A percentile compares a stretch with the other conserved stretches of the same genome.
These are phyloP conservation scores for Capsicum chinense DNA, from an alignment of 257 asterid genomes.

Conservation along the genomic window DNA sequence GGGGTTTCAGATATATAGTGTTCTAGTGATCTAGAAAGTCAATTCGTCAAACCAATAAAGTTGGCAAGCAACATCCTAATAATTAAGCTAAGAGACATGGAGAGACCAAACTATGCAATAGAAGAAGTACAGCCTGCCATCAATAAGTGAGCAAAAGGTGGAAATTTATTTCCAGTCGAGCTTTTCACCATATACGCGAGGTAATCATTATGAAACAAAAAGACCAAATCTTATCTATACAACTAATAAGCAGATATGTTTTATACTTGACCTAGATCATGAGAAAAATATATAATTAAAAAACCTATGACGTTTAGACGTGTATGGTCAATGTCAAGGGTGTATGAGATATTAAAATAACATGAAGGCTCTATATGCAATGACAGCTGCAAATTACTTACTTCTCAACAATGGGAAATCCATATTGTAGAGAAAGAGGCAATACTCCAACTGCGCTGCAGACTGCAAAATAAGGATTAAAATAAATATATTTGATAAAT, in stretches of 20 bases:
- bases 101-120: constrained; percentile 18
- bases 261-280: constrained; percentile 19
- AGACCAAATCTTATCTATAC: neutral
- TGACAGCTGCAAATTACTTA: constrained; percentile 47
- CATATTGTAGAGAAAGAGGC: constrained; percentile 98
- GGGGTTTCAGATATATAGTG: constrained; percentile 10
- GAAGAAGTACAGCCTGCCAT: constrained; percentile 10
- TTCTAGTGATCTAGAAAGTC: neutral
- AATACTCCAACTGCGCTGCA: constrained; percentile 99
- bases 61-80: constrained; percentile 14
- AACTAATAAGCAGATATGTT: neutral
- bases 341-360: constrained; percentile 21
- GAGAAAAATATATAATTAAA: neutral
- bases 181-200: constrained; percentile 6
- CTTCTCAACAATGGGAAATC: constrained; percentile 86
- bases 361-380: constrained; percentile 23
- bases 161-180: neutral
- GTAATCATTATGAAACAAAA: constrained; percentile 18
- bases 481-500: constrained; percentile 29
- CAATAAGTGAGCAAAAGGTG: neutral
- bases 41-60: constrained; percentile 6
- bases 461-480: constrained; percentile 64
- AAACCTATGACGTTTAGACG: neutral
- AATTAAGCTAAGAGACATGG: constrained; percentile 5
- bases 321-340: neutral